Evolutionary conservation across 2,329 filamentous ascomycete species (phyloP), one percentile per base, ranked within the genome.

Genomic region (Aurifilum marmelostoma): DNA sequence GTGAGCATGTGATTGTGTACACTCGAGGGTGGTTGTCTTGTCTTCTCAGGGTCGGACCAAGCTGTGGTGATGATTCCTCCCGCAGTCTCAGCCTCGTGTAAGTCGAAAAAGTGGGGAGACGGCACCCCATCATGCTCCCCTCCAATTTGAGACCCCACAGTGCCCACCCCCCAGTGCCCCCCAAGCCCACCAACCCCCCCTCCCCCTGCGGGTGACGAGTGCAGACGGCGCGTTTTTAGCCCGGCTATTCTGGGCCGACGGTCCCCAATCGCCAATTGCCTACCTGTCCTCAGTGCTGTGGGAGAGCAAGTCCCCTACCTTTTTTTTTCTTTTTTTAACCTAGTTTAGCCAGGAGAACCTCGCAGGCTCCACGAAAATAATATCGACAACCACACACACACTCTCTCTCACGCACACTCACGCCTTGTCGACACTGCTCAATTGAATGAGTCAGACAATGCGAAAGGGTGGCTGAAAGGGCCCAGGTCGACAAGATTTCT

Each of bases 81-180:
- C 1, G n/a, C 9, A 27, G n/a, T 21, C 47, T 65, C 63, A 65
- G 63, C 63, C 63, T 65, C 32, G 63, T 65, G 50, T 65, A 65
- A 65, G 63, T 65, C 63, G 32, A 65, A 41, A 56, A 65, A 37
- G 43, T 47, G 43, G 8, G 52, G 34, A 56, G 63, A 16, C 2
- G 3, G 3, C 52, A 27, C 52, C 47, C n/a, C n/a, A n/a, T n/a
- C 63, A 39, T 39, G 6, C 8, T n/a, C 43, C 43, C 43, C 24
- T 65, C n/a, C 32, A 52, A 63, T 47, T 29, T 47, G 50, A 63
- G 61, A n/a, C 27, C 24, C 63, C 29, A 4, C n/a, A n/a, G n/a
- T n/a, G n/a, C 34, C 34, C 34, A 34, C 34, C 8, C 34, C 8
- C 34, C 34, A 34, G 4, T 34, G 4, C 34, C 4, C 34, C 63